Evolutionary conservation across 2,329 filamentous ascomycete species (phyloP), one percentile per base, ranked within the genome.

Genomic region (Clonostachys chloroleuca): DNA sequence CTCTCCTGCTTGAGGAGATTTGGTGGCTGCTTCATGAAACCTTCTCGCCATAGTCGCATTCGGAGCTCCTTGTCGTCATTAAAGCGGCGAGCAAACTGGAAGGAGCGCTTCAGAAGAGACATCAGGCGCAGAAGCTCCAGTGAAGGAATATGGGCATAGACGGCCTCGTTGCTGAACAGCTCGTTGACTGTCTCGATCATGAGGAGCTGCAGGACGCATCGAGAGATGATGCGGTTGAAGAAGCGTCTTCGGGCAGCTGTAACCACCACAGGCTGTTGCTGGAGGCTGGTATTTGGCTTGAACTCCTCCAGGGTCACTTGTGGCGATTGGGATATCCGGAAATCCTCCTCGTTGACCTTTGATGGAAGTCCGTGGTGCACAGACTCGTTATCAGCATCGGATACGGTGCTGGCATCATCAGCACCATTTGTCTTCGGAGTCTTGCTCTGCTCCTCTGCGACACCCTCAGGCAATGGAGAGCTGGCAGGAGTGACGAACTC

Each of bases 131-230:
- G 77, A 1, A 99, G 82, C 62, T 97, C 91, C 10, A 81, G 73
- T 1, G 91, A 96, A 1, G 94, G 95, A 37, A 99, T 99, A 63
- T 95, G 85, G 6, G 84, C 78, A 63, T 99, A 99, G 14, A 99
- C 95, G 2, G 88, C 83, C 62, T 97, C 92, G 66, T 97, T 99
- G 56, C 91, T 95, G 73, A 99, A 99, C 43, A 99, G 83, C 67
- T 99, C 95, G 60, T 95, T 95, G 40, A 99, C 95, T 0, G 95
- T 99, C 67, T 99, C 95, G 57, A 99, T 99, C 91, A 99, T 99
- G 53, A 99, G 83, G 3, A 99, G 81, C 66, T 99, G 95, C 9
- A 99, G 75, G 5, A 99, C 95, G 63, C 94, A 99, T 55, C 95
- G 92, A 13, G 92, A 96, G 67, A 99, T 99, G 66, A 99, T 99